Conservation (phyloP, 345 rosid genomes). For the Adansonia digitata region DNA sequence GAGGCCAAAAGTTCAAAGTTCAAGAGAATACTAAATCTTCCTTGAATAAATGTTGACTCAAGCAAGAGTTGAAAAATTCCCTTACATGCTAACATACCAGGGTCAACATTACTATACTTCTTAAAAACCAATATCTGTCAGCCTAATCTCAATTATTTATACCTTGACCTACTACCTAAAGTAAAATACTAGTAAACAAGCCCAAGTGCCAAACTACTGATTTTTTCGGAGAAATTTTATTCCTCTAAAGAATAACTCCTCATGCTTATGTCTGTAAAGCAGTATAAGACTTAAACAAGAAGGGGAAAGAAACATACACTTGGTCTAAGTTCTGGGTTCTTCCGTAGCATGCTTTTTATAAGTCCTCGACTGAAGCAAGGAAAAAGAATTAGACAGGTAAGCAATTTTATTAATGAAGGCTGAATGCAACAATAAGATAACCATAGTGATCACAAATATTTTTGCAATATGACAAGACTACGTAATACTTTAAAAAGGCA, state of each 20-base stretch:
- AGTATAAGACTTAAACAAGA: background rate
- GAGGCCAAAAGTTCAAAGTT: background rate
- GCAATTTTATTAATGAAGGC: background rate
- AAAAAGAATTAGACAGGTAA: constrained; percentile 5
- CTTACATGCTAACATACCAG: background rate
- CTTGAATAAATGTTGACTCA: background rate
- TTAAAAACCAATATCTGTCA: background rate
- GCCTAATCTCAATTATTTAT: background rate
- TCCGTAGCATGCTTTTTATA: constrained; percentile 90
- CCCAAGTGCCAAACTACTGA: background rate
- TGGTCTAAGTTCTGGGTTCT: constrained; percentile 93
- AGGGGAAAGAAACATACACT: constrained; percentile 48
- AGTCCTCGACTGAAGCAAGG: constrained; percentile 73
- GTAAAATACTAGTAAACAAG: background rate
- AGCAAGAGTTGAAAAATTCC: background rate
- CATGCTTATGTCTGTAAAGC: background rate
- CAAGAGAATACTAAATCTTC: background rate
- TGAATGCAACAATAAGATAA: background rate
- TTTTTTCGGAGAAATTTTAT: background rate
- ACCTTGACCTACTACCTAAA: background rate
- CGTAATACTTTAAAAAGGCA: background rate
- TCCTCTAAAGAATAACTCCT: background rate
- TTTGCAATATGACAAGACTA: background rate
- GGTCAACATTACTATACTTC: background rate
- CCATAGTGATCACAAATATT: background rate